A percentile compares a stretch with the other conserved stretches of the same genome.
phyloP scores from a whole-genome alignment of 306 rosid species.

The Arachis hypogaea region DNA sequence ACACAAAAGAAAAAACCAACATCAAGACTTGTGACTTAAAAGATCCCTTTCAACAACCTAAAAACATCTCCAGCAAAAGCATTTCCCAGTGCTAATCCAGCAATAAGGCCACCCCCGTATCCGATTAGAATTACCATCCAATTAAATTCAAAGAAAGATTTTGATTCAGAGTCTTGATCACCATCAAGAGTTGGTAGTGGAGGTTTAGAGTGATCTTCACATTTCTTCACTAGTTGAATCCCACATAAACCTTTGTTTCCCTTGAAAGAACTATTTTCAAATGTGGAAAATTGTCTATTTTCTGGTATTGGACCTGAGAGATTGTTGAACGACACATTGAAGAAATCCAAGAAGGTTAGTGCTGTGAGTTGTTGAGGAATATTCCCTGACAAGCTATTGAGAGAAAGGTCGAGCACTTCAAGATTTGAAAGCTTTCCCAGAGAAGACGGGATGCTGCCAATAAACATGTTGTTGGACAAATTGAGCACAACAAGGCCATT shows the following conservation, averaged over 20 bases:
- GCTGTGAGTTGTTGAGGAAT: constrained; percentile 10
- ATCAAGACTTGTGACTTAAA: background rate
- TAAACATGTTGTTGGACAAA: constrained; percentile 11
- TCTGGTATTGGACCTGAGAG: constrained; percentile 25
- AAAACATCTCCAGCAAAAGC: background rate
- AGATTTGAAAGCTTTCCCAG: constrained; percentile 22
- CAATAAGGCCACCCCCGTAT: constrained; percentile 28
- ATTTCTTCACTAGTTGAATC: constrained; percentile 4
- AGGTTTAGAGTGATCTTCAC: background rate
- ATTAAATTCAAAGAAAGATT: background rate
- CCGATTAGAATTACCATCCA: constrained; percentile 24
- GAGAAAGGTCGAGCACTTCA: constrained; percentile 31
- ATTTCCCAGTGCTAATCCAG: background rate
- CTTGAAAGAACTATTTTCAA: constrained; percentile 1
- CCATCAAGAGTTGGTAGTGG: background rate
- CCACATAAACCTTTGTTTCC: constrained; percentile 30
- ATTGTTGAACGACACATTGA: constrained; percentile 27
- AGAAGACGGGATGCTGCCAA: constrained; percentile 15
- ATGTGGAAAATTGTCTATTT: constrained; percentile 17
- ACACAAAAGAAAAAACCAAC: background rate
- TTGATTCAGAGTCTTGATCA: background rate
- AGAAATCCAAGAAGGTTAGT: constrained; percentile 31
- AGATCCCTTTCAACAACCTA: background rate
- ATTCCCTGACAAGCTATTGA: constrained; percentile 19
- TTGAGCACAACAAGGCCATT: constrained; percentile 5